Evolutionary conservation across 441 rosid genomes (phyloP), one percentile per base, ranked within the genome.

Genomic region (Euphorbia celastroides): DNA sequence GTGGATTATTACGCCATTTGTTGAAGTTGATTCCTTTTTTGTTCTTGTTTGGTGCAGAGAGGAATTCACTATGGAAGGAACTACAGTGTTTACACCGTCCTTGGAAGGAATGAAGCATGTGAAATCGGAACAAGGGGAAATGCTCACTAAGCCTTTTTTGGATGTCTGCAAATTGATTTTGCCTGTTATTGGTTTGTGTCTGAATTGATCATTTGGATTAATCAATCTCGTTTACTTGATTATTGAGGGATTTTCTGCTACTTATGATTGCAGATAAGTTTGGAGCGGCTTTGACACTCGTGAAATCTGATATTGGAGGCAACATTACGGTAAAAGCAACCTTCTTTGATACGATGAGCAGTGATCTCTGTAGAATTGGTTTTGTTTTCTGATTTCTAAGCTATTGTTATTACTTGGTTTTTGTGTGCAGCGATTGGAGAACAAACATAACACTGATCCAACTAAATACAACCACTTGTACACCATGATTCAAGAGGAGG

Each of bases 101-200:
- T 60, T 93, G 72, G 93, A 91, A 78, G 92, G 86, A 73, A 86
- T 93, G 95, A 84, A 89, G 79, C 85, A 85, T 55, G 88, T 89
- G 70, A 91, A 79, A 66, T 67, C 95, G 26, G 87, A 81, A 28
- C 75, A 80, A 23, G 90, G 92, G 41, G 87, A 88, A 73, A 89
- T 93, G 83, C 88, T 88, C 70, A 73, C 96, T 28, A 93, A 86
- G 78, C 93, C 95, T 59, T 93, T 93, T 77, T 71, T 93, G 55
- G 97, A 91, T 12, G 89, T 91, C 73, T 91, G 99, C 96, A 93
- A 86, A 72, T 58, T 81, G 57, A 86, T 91, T 69, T 82, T 93
- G 77, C 99, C 99, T 64, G 96, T 93, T 65, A 76, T 93, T 57
- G 99, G 98, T 93, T 38, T 41, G 72, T 71, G 44, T 27, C 62